Percentiles rank a stretch among this genome's conserved stretches.
phyloP scores from a whole-genome alignment of 495 filamentous ascomycete species.

The Neurospora terricola region DNA sequence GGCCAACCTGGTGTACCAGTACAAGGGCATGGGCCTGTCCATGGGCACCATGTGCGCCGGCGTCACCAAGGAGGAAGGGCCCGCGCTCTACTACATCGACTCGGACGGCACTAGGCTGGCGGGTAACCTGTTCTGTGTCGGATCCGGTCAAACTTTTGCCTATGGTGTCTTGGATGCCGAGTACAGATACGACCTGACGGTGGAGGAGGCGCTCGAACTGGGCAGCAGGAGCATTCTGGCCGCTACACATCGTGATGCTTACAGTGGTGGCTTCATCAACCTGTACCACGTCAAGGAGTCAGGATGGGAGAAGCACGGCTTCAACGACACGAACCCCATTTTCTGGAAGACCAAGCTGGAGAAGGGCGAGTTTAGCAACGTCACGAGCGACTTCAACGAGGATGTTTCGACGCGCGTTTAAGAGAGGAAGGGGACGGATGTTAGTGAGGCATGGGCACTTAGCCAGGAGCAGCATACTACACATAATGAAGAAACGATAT shows the following conservation, averaged over 20 bases:
- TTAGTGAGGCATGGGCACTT: background rate
- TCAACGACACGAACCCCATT: conserved; percentile 88
- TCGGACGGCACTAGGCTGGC: conserved; percentile 88
- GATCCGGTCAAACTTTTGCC: conserved; percentile 94
- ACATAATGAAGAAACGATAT: background rate
- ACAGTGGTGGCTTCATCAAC: conserved; percentile 97
- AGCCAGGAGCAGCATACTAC: background rate
- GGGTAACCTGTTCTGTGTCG: conserved; percentile 96
- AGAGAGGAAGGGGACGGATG: background rate
- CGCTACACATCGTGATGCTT: conserved; percentile 96
- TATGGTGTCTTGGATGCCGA: conserved; percentile 96
- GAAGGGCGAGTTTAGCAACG: conserved; percentile 96
- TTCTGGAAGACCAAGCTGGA: conserved; percentile 99
- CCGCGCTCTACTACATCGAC: conserved; percentile 98
- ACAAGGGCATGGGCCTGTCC: conserved; percentile 94
- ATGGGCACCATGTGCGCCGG: conserved; percentile 99
- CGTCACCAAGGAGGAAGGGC: conserved; percentile 91
- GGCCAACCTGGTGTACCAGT: conserved; percentile 92
- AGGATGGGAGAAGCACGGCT: conserved; percentile 97
- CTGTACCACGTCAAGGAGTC: conserved; percentile 97
- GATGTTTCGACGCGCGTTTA: conserved; percentile 1
- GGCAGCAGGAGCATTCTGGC: conserved; percentile 86
- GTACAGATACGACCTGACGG: conserved; percentile 79
- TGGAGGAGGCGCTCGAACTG: conserved; percentile 80
- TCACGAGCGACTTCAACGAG: conserved; percentile 64